These are phyloP conservation scores for Phytomonas francai DNA, from an alignment of 208 protist species.

Conservation along the genomic window DNA sequence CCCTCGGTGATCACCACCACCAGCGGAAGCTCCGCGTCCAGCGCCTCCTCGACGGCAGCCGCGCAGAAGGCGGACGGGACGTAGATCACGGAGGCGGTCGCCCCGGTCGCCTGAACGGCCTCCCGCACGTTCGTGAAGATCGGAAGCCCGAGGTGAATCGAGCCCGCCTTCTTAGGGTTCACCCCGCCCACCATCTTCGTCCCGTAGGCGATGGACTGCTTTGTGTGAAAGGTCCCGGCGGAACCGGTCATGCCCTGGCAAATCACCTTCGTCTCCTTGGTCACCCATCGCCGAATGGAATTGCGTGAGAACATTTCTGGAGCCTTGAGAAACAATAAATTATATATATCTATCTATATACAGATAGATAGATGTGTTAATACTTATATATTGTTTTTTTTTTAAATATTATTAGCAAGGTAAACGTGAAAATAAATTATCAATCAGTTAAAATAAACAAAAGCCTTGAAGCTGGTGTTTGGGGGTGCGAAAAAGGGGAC, in stretches of 20 bases:
- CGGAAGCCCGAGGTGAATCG: slow-evolving; percentile 91
- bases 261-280: slow-evolving; percentile 97
- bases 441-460: background rate
- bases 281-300: slow-evolving; percentile 64
- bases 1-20: slow-evolving; percentile 99
- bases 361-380: too few species aligned
- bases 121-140: slow-evolving; percentile 92
- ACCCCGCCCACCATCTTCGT: slow-evolving; percentile 98
- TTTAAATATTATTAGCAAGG: slow-evolving; percentile 1
- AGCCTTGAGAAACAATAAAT: slow-evolving; percentile 5
- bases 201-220: slow-evolving; percentile 97
- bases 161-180: slow-evolving; percentile 94
- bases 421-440: background rate
- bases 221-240: slow-evolving; percentile 96
- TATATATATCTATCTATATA: slow-evolving; percentile 2
- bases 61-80: slow-evolving; percentile 95
- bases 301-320: slow-evolving; percentile 55
- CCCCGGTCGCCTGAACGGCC: slow-evolving; percentile 88
- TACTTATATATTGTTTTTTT: slow-evolving; percentile 1
- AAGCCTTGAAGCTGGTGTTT: background rate
- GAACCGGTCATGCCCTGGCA: slow-evolving; percentile 99
- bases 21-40: slow-evolving; percentile 95
- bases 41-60: slow-evolving; percentile 94
- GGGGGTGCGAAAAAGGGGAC: slow-evolving; percentile 6
- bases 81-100: slow-evolving; percentile 96